A percentile compares a stretch with the other conserved stretches of the same genome.
Evolutionary conservation across 768 basidiomycete genomes (phyloP).

Genomic region (Tulasnella sp.): DNA sequence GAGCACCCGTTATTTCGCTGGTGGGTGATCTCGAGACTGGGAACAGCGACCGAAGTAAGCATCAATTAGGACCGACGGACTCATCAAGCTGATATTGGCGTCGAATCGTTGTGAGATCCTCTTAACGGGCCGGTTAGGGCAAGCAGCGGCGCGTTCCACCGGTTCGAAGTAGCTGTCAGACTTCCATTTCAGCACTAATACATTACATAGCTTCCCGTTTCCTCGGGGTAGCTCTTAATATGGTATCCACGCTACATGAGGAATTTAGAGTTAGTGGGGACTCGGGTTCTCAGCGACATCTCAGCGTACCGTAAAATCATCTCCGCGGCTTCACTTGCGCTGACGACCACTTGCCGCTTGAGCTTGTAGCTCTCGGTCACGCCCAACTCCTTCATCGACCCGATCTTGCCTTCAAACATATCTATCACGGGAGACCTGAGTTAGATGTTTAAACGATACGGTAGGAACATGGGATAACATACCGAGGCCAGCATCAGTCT

Average conservation of each 20-base stretch:
- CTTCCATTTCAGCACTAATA: not conserved
- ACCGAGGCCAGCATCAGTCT: slow-evolving; percentile 80
- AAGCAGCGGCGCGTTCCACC: not conserved
- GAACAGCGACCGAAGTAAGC: no score
- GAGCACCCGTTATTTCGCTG: no score
- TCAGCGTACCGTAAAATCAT: slow-evolving; percentile 86
- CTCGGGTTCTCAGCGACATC: not conserved
- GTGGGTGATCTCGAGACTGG: no score
- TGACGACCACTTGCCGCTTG: slow-evolving; percentile 88
- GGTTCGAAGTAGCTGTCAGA: not conserved
- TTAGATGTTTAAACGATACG: not conserved
- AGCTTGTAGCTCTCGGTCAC: slow-evolving; percentile 96
- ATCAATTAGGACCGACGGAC: no score
- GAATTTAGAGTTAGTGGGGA: not conserved
- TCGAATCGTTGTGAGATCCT: not conserved
- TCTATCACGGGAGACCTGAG: slow-evolving; percentile 35
- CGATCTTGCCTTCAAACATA: slow-evolving; percentile 77
- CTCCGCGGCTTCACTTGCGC: slow-evolving; percentile 92
- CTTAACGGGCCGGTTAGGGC: not conserved
- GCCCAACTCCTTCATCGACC: slow-evolving; percentile 78
- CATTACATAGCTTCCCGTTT: slow-evolving; percentile 51
- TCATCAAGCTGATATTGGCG: no score
- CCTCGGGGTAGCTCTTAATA: slow-evolving; percentile 73
- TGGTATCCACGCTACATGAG: slow-evolving; percentile 73
- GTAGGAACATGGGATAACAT: slow-evolving; percentile 22